Base-by-base conservation (phyloP, 2,329 filamentous ascomycete species). In the Calonectria hongkongensis region DNA sequence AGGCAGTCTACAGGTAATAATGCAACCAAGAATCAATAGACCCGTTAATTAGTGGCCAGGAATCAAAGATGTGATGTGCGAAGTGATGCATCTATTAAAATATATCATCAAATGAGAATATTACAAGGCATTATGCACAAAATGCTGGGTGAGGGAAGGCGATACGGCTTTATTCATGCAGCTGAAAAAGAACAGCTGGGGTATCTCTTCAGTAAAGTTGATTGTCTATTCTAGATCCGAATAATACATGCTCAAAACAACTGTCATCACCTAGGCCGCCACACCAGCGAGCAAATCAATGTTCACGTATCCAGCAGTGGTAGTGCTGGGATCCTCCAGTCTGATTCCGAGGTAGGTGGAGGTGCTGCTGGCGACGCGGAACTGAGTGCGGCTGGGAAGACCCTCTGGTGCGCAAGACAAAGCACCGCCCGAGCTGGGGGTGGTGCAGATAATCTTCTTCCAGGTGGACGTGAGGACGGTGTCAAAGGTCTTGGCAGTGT, bases 301-400 rank as follows among this genome's bases (percentile, higher is more conserved):
- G 7, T 60, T 18, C 10, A 60, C 54, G 8, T 60, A 60, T 41
- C 54, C 54, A 25, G 33, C 41, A 4, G 36, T 39, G 4, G 54
- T 39, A 18, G 54, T 60, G 36, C 21, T 60, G 13, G 54, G 54
- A 25, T 60, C 54, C 33, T 60, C 54, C 36, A 60, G 21, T 60
- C 54, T 60, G 13, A 60, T 60, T 3, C 54, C 54, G 13, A 41
- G 21, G 6, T 41, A 60, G 1, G 54, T 60, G 6, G 54, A 8
- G 7, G 25, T 10, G 3, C n/a, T 16, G 21, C 33, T 15, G 18
- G 54, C 41, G 12, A 60, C 54, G 2, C 54, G 36, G 36, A 60
- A 60, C 9, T 60, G 54, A 3, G 54, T 60, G 7, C 36, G 33
- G 2, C 9, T 15, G 15, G 54, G 54, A 18, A 60, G 54, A 6